Percentiles rank a stretch among this genome's conserved stretches.
Evolutionary conservation across 345 rosid genomes (phyloP).

Genomic region (Anastatica hierochuntica): DNA sequence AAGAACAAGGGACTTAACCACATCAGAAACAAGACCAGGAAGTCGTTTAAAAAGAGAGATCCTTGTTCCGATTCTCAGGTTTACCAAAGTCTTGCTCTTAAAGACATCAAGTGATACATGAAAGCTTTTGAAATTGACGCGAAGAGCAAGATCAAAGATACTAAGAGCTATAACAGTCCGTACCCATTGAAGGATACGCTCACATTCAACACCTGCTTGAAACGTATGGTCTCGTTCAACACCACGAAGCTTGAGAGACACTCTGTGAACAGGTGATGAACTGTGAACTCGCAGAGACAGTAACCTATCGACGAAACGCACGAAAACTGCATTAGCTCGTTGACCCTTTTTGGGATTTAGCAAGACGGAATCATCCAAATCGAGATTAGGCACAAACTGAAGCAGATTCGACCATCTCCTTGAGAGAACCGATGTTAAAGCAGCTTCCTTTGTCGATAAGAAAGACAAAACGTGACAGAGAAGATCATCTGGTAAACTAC

Average conservation of each 20-base stretch:
- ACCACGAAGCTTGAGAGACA: constrained; percentile 4
- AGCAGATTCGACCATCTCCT: constrained; percentile 14
- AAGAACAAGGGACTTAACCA: constrained; percentile 6
- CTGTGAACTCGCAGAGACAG: neutral
- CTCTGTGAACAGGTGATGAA: neutral
- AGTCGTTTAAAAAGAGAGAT: neutral
- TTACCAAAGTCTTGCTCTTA: constrained; percentile 7
- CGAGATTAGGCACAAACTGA: neutral
- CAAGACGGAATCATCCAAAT: constrained; percentile 1
- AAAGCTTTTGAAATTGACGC: neutral
- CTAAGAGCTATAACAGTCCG: neutral
- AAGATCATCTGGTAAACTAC: constrained; percentile 11
- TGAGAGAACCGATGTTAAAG: too few species aligned
- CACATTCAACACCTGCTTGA: neutral
- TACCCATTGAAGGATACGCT: neutral
- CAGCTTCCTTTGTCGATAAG: constrained; percentile 14
- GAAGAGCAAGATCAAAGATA: constrained; percentile 7
- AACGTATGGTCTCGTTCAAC: too few species aligned
- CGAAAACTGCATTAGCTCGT: neutral
- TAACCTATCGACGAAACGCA: constrained; percentile 9
- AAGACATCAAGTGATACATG: neutral
- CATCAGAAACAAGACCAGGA: neutral
- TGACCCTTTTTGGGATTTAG: neutral
- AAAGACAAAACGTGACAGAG: constrained; percentile 5
- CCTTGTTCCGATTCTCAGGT: constrained; percentile 2